Base-by-base conservation (phyloP, 495 filamentous ascomycete genomes). In the Aspergillus affinis region DNA sequence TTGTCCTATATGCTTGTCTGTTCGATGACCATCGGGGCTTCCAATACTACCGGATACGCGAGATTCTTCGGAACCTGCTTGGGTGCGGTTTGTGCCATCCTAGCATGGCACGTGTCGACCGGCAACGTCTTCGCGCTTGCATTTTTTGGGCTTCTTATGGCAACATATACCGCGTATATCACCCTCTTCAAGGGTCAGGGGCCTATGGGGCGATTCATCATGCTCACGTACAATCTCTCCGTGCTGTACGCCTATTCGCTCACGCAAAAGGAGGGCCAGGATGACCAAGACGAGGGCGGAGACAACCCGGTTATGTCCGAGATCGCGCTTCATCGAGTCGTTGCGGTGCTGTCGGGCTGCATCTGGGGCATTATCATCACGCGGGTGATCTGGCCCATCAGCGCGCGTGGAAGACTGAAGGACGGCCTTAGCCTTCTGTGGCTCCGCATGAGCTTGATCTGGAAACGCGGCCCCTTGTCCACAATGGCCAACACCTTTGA, bases 1-100 rank as follows among this genome's bases (percentile, higher is more conserved):
- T 71, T 98, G 44, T 97, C 93, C 0, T 98, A 96, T 76, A 98
- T 98, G 94, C 83, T 98, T 55, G 94, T 98, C 18, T 97, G 93
- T 71, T 90, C 90, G 6, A 97, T 97, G 93, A 98, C 93, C 0
- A 91, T 97, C 46, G 94, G 94, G 10, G 90, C 93, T 19, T 90
- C 91, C 15, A 98, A 98, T 65, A 96, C 92, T 19, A 96, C 93
- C 6, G 92, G 91, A 4, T 85, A 82, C 74, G 82, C 91, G 55
- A 87, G 94, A 60, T 94, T 97, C 64, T 74, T 89, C n/a, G 94
- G 94, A 54, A 98, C 93, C 6, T 82, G 90, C 57, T 75, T 96
- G 21, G 94, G 94, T 19, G 92, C 91, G 15, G 63, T 83, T 7
- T 86, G 87, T 64, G 89, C 92, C 0, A 81, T 92, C 48, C 30